Base-by-base conservation (phyloP, 2,329 filamentous ascomycete species). In the Ophiocordyceps polyrhachis-furcata region DNA sequence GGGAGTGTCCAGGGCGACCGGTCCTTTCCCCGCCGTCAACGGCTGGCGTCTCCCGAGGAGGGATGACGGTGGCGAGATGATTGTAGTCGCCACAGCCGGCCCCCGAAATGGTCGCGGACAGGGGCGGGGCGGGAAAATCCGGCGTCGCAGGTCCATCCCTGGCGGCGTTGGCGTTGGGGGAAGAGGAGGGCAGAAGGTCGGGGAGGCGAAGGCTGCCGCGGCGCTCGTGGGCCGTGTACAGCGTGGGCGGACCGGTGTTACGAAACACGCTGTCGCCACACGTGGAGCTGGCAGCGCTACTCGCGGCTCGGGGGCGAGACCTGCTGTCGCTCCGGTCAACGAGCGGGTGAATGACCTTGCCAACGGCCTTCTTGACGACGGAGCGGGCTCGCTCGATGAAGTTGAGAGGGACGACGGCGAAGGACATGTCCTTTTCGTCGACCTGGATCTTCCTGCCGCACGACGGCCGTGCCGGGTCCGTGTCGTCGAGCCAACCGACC, bases 361-460 rank as follows among this genome's bases (percentile, higher is more conserved):
- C 73, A 6, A 79, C 66, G 4, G 73, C 69, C 56, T 81, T 81
- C 61, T 79, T 80, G 43, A 93, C 73, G 37, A 78, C 83, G 13
- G 83, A 93, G 42, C 79, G 77, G 43, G 91, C 83, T 31, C 86
- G 80, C 56, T 94, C 85, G 19, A 96, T 70, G 49, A 95, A 78
- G 8, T 82, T 88, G 43, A 95, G 76, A 32, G 88, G 88, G 15
- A 93, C 81, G 45, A 98, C 91, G 46, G 91, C 91, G 45, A 79
- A 76, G 41, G 86, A 88, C 55, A 98, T 78, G 62, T 98, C 91
- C 56, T 79, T 79, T 51, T 85, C 86, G 47, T 93, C 88, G 42
- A 96, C 85, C 59, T 95, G 81, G 54, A 98, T 96, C 61, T 79
- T 86, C 57, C 82, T 79, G 51, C 86, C 87, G 46, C 83, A 76